Percentiles rank a stretch among this genome's conserved stretches.
phyloP scores from a whole-genome alignment of 441 rosid genomes.

The Gossypium aridum region DNA sequence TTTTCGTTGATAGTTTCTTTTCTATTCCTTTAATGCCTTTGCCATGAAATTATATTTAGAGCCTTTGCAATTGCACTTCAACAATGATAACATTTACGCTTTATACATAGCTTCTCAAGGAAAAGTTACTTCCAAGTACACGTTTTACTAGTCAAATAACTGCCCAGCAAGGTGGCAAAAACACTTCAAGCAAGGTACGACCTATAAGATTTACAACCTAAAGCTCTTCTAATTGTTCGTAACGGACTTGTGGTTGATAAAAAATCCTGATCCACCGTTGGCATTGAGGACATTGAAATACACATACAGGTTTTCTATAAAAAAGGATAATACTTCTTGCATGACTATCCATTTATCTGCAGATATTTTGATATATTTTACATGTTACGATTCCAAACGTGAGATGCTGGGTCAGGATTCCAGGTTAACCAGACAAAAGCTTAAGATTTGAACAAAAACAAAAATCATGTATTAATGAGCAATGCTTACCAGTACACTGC shows the following conservation, averaged over 20 bases:
- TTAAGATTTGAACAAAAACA: background rate
- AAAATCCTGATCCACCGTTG: background rate
- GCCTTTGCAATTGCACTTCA: background rate
- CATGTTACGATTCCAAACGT: background rate
- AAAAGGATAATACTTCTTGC: background rate
- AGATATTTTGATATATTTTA: background rate
- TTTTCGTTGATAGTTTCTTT: background rate
- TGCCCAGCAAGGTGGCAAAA: background rate
- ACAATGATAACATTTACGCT: background rate
- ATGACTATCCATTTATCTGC: background rate
- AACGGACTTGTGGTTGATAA: background rate
- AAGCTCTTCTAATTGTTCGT: background rate
- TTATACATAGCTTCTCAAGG: background rate
- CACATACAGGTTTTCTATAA: background rate
- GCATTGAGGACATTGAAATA: background rate
- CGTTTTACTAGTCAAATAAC: background rate
- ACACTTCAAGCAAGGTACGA: background rate
- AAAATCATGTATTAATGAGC: background rate
- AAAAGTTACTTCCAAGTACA: background rate
- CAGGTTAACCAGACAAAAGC: background rate
- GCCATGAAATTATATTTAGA: background rate
- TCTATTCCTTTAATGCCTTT: background rate
- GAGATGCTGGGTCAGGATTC: background rate
- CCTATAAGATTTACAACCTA: background rate
- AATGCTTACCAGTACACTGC: conserved; percentile 48